Conservation (phyloP, 164 flowering plant genomes). For the Vitis riparia region DNA sequence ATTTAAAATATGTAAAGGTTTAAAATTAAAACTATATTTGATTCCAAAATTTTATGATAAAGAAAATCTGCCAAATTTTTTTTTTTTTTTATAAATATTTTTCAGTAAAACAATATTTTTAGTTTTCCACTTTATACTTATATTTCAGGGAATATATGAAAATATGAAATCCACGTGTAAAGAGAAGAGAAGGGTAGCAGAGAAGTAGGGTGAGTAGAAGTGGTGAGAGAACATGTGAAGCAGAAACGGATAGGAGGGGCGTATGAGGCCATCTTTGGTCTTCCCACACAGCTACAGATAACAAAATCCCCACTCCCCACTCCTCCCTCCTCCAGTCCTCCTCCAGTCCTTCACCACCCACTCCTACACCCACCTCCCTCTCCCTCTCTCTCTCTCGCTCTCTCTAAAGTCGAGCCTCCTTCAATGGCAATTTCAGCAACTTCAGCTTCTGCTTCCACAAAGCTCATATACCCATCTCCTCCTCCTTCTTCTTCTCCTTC, state of each 20-base stretch:
- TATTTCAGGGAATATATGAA: too few species aligned
- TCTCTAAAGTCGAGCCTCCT: too few species aligned
- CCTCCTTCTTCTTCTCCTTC: constrained; percentile 14
- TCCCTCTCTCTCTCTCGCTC: background rate
- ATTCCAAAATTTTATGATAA: too few species aligned
- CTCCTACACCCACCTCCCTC: background rate
- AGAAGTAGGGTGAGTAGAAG: too few species aligned
- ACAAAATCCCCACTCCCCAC: background rate
- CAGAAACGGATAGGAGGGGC: background rate
- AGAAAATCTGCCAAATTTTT: too few species aligned
- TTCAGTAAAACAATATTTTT: too few species aligned
- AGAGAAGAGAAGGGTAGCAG: background rate
- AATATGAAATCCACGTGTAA: too few species aligned
- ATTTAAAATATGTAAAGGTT: too few species aligned
- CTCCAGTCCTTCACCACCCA: background rate
- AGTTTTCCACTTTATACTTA: too few species aligned
- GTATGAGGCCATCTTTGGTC: too few species aligned
- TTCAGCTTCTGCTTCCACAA: constrained; percentile 25
- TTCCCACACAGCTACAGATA: background rate
- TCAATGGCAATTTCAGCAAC: constrained; percentile 32
- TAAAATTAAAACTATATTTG: too few species aligned
- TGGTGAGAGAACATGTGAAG: background rate
- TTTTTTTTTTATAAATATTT: too few species aligned
- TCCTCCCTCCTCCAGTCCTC: background rate
- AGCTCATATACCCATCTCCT: constrained; percentile 14